Percentiles rank a stretch among this genome's conserved stretches.
phyloP scores from a whole-genome alignment of 257 asterid species.

The Lycium barbarum region DNA sequence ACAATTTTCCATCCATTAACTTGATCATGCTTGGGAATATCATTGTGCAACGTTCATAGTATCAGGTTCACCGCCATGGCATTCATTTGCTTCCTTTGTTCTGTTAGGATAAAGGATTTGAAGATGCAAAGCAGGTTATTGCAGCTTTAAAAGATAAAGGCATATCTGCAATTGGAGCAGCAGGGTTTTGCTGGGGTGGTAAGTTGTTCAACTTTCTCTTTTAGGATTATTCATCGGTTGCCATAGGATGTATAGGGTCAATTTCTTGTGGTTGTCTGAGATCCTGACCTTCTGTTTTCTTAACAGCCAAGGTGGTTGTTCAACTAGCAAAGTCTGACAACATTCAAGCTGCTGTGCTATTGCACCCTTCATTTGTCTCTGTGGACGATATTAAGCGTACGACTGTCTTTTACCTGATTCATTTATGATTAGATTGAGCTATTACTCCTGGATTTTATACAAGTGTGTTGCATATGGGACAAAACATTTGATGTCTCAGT shows the following conservation, averaged over 20 bases:
- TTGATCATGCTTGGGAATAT: background rate
- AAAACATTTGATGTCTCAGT: background rate
- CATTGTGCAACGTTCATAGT: background rate
- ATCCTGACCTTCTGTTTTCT: background rate
- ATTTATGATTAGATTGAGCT: background rate
- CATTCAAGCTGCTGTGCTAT: slow-evolving; percentile 62
- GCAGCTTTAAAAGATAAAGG: slow-evolving; percentile 42
- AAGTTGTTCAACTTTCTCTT: slow-evolving; percentile 11
- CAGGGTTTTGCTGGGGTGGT: slow-evolving; percentile 59
- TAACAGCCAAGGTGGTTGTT: slow-evolving; percentile 66
- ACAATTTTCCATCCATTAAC: slow-evolving; percentile 10
- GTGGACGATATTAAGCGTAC: slow-evolving; percentile 64
- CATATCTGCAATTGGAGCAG: slow-evolving; percentile 46
- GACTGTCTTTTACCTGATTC: slow-evolving; percentile 7
- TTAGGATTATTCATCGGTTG: background rate
- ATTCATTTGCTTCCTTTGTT: background rate
- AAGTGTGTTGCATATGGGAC: background rate
- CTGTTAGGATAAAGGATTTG: slow-evolving; percentile 43
- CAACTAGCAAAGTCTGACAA: slow-evolving; percentile 47
- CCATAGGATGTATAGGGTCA: background rate
- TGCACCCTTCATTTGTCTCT: slow-evolving; percentile 60
- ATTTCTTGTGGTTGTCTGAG: background rate
- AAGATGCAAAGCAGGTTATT: slow-evolving; percentile 42
- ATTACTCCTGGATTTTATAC: background rate
- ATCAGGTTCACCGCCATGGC: background rate